Evolutionary conservation across 805 yeast species (phyloP).

Genomic region (Teunomyces barrocoloradensis): DNA sequence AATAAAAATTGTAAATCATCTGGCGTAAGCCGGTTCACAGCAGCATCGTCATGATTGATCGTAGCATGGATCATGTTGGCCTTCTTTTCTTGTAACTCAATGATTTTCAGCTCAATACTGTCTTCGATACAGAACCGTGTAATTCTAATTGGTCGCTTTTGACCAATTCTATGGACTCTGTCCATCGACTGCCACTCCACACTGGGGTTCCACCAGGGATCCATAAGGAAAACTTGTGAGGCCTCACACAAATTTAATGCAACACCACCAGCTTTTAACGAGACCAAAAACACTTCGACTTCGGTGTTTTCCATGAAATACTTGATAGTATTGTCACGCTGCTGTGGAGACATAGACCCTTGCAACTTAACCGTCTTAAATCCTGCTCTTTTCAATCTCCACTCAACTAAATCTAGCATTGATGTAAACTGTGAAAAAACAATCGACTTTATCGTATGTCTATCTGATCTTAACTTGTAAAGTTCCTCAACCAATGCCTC

Average conservation of each 20-base stretch:
- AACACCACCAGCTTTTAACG: slow-evolving; percentile 98
- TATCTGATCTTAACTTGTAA: slow-evolving; percentile 79
- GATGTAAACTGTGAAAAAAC: slow-evolving; percentile 97
- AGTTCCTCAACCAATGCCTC: slow-evolving; percentile 95
- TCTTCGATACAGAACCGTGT: slow-evolving; percentile 94
- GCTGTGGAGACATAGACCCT: slow-evolving; percentile 96
- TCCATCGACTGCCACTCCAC: slow-evolving; percentile 99
- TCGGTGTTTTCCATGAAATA: slow-evolving; percentile 89
- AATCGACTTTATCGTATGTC: slow-evolving; percentile 88
- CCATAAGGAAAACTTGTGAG: slow-evolving; percentile 90
- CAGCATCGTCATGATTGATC: slow-evolving; percentile 86
- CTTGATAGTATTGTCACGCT: slow-evolving; percentile 86
- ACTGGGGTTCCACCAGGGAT: slow-evolving; percentile 99
- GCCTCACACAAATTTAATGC: slow-evolving; percentile 96
- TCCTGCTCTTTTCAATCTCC: slow-evolving; percentile 94
- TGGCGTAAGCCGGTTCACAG: slow-evolving; percentile 84
- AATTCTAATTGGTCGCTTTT: slow-evolving; percentile 87
- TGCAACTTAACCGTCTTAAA: slow-evolving; percentile 91
- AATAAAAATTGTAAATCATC: slow-evolving; percentile 94
- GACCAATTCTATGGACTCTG: slow-evolving; percentile 97
- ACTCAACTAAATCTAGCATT: slow-evolving; percentile 93
- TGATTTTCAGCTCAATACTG: slow-evolving; percentile 92
- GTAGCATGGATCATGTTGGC: slow-evolving; percentile 99
- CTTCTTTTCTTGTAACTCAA: slow-evolving; percentile 94
- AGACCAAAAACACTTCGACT: slow-evolving; percentile 91